Base-by-base conservation (phyloP, 352 stramenopile species). In the Phytopythium cucurbitacearum region DNA sequence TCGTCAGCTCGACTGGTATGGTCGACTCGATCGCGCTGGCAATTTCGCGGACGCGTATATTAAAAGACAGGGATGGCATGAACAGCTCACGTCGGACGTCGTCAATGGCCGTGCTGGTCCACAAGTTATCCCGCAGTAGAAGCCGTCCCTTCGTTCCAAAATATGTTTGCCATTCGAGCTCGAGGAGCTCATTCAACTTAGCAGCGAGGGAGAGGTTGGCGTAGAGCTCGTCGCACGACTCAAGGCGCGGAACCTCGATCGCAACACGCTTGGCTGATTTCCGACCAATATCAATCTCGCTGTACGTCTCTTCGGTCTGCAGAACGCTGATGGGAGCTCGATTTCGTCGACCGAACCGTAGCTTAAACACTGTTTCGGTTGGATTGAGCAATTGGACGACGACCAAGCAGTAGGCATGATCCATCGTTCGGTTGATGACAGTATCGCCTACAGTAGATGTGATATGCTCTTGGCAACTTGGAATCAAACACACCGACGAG, bases 361-460 rank as follows among this genome's bases (percentile, higher is more conserved):
- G 69, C 28, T 60, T 59, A 59, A 91, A 91, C 3, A 68, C 71
- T 5, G 78, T 91, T 65, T 89, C 78, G 0, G 78, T 89, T 0
- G 76, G 81, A 57, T 91, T 91, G 32, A 69, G 58, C 2, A 91
- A 50, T 16, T 91, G 66, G 6, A 87, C 60, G 5, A 83, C 49
- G 21, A 86, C 57, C 34, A 71, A 40, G 37, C 70, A 83, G 55
- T 71, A 67, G 28, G 55, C 64, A 53, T 87, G 68, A 53, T 91
- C 76, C 42, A 75, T 76, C 41, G 63, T 76, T 3, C 32, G 45
- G 15, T 28, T 37, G 5, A n/a, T 50, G 38, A 7, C 12, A 1
- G 48, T 34, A 3, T 44, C 21, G 35, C 12, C 34, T 32, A 21
- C 21, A 13, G 45, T 41, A 5, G 12, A 28, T 21, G 54, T 38